Conservation (phyloP, 306 rosid genomes). For the Trifolium dubium region DNA sequence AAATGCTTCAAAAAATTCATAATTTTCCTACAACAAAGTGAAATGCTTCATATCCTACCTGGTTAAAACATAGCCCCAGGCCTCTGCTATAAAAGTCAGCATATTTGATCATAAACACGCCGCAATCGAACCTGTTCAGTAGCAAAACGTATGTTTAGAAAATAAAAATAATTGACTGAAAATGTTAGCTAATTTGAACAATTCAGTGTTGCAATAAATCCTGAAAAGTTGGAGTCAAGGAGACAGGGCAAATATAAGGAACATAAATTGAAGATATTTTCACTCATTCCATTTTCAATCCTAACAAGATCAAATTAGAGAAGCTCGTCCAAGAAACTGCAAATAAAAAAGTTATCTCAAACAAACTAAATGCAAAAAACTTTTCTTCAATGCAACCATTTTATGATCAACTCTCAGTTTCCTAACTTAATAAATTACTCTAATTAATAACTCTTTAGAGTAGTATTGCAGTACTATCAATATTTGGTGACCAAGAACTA, state of each 20-base stretch:
- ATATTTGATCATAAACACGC: constrained; percentile 93
- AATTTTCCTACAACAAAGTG: constrained; percentile 16
- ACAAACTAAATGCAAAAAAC: constrained; percentile 12
- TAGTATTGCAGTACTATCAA: constrained; percentile 2
- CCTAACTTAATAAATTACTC: constrained; percentile 21
- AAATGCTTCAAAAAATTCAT: constrained; percentile 22
- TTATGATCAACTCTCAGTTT: constrained; percentile 29
- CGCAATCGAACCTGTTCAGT: constrained; percentile 83
- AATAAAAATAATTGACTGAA: constrained; percentile 30
- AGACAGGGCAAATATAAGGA: not conserved
- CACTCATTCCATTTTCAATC: constrained; percentile 15
- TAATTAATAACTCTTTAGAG: not conserved
- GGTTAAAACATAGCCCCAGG: constrained; percentile 77
- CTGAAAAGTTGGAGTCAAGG: not conserved
- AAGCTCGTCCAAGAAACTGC: constrained; percentile 22
- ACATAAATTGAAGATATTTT: constrained; percentile 28
- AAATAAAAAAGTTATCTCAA: constrained; percentile 24
- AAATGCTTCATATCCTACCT: constrained; percentile 61
- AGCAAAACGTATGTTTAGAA: constrained; percentile 27
- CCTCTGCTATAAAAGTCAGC: constrained; percentile 95
- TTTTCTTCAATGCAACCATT: constrained; percentile 13
- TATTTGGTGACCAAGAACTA: constrained; percentile 13
- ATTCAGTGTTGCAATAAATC: constrained; percentile 8
- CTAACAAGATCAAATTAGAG: constrained; percentile 8
- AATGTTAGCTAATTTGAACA: constrained; percentile 4